Base-by-base conservation (phyloP, 352 stramenopile genomes). In the Globisporangium irregulare region DNA sequence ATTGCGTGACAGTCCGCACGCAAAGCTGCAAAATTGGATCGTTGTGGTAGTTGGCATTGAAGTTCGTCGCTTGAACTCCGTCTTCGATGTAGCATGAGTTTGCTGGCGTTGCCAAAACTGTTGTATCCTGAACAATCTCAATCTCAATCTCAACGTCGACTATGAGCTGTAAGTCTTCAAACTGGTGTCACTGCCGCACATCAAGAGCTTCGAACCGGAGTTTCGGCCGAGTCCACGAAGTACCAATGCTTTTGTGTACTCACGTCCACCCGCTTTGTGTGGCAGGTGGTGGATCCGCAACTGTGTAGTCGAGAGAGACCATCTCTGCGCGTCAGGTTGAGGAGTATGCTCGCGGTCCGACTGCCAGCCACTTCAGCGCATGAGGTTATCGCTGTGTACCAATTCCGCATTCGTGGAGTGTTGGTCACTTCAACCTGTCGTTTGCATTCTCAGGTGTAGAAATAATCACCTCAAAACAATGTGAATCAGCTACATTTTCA, bases 51-150 rank as follows among this genome's bases (percentile, higher is more conserved):
- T 41, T 41, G 14, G 34, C 14, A 29, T 60, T 60, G 54, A 46
- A 60, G 54, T 60, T 41, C 18, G 18, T 27, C 8, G 54, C 4
- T 27, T 60, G 54, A 14, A 60, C 32, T 41, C 27, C 54, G 27
- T 24, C 25, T 14, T 60, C 25, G 54, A 60, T 43, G 32, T 41
- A 60, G 54, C 54, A 60, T 24, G 54, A 60, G 32, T 8, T 55
- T 9, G 48, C n/a, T 55, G 48, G 48, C 20, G 48, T 29, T 43
- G 27, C 6, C 25, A 14, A 41, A 22, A n/a, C n/a, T 41, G 27
- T n/a, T 22, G 27, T 25, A 3, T 25, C 20, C 18, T 36, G 8
- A 14, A 41, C 34, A 20, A 43, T 22, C 15, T 43, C 54, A 0
- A 43, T 22, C 15, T 43, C 54, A 0, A 60, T 29, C 27, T 29